phyloP scores from a whole-genome alignment of 2,329 filamentous ascomycete species.

The Stenocarpella maydis region DNA sequence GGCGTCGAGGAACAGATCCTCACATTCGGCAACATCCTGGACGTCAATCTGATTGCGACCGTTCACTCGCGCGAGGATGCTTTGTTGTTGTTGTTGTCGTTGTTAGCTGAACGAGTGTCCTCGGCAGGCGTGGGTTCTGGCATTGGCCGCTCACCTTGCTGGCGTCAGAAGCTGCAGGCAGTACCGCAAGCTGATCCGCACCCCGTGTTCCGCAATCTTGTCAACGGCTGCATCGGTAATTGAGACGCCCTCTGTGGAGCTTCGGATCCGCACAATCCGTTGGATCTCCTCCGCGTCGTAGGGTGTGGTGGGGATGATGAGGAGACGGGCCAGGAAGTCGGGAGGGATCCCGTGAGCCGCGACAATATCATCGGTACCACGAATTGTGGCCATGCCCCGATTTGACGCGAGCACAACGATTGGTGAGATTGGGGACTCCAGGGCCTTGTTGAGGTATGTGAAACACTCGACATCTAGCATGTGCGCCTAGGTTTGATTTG shows the following conservation, averaged over 20 bases:
- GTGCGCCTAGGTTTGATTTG: slow-evolving; percentile 73
- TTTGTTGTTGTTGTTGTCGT: slow-evolving; percentile 45
- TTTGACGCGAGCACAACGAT: slow-evolving; percentile 98
- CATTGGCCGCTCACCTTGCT: slow-evolving; percentile 64
- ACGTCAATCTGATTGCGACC: slow-evolving; percentile 80
- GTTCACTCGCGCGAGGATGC: slow-evolving; percentile 88
- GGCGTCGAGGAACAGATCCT: slow-evolving; percentile 85
- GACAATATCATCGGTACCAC: slow-evolving; percentile 81
- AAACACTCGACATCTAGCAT: slow-evolving; percentile 99
- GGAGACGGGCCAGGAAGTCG: slow-evolving; percentile 90
- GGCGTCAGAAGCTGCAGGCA: slow-evolving; percentile 91
- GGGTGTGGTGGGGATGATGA: slow-evolving; percentile 94
- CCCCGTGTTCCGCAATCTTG: slow-evolving; percentile 86
- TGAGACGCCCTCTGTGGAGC: slow-evolving; percentile 80
- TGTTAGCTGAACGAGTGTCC: slow-evolving; percentile 46
- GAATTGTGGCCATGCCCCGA: slow-evolving; percentile 91
- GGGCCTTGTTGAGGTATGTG: slow-evolving; percentile 97
- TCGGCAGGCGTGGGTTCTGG: slow-evolving; percentile 23
- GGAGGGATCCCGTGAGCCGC: slow-evolving; percentile 94
- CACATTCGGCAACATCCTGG: slow-evolving; percentile 80
- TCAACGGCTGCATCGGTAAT: slow-evolving; percentile 85
- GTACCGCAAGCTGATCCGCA: slow-evolving; percentile 89
- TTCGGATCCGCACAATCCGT: slow-evolving; percentile 85
- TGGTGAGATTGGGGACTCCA: slow-evolving; percentile 92
- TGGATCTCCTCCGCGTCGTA: slow-evolving; percentile 92